These are phyloP conservation scores for Tolypocladium endophyticum DNA, from an alignment of 2,329 filamentous ascomycete species.

Conservation along the genomic window DNA sequence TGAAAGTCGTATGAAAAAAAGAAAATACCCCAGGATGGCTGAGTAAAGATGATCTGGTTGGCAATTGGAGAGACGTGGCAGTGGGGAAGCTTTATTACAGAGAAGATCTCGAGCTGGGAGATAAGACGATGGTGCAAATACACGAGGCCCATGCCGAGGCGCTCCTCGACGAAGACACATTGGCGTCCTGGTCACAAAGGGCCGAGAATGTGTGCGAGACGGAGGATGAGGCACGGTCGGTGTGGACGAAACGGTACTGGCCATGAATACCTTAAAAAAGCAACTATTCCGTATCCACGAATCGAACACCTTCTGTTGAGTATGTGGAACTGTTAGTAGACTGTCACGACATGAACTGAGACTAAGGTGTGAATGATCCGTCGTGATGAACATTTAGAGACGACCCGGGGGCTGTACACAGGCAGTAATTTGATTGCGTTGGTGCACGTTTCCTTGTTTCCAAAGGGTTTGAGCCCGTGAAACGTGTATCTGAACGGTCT, in stretches of 20 bases:
- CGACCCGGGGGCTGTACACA: not conserved
- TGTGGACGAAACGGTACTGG: not conserved
- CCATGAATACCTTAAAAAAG: not conserved
- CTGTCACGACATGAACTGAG: not conserved
- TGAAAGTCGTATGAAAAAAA: constrained; percentile 18
- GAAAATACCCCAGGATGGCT: constrained; percentile 21
- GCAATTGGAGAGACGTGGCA: not conserved
- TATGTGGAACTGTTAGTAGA: not conserved
- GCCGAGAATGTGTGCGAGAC: not conserved
- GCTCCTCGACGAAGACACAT: not conserved
- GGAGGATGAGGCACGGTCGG: not conserved
- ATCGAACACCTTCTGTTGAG: not conserved
- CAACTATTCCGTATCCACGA: not conserved
- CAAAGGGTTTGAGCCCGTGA: not conserved
- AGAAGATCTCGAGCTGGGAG: not conserved
- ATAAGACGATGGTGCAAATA: not conserved
- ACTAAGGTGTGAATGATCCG: not conserved
- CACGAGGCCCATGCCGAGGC: not conserved
- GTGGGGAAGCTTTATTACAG: not conserved
- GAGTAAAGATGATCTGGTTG: constrained; percentile 13
- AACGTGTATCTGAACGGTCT: not conserved
- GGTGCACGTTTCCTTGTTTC: not conserved
- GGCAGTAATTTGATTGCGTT: not conserved
- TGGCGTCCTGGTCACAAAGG: not conserved
- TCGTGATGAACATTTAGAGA: too few species aligned